phyloP scores from a whole-genome alignment of 2,329 filamentous ascomycete genomes.

The Apiospora marii region DNA sequence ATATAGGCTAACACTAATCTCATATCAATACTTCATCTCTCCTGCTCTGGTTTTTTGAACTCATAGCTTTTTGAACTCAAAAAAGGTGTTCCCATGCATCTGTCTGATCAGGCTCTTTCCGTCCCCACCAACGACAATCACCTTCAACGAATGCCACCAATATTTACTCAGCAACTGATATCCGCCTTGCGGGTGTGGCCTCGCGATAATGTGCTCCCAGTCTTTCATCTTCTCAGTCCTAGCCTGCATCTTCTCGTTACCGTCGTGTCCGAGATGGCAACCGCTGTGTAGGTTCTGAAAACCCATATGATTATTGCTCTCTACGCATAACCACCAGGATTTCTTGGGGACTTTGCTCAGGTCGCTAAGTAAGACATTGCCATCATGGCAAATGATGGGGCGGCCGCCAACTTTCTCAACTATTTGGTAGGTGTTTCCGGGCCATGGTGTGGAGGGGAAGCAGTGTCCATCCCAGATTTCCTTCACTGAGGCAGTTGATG shows the following conservation, averaged over 20 bases:
- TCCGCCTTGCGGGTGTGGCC: slow-evolving; percentile 21
- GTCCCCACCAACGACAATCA: slow-evolving; percentile 19
- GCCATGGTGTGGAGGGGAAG: neutral
- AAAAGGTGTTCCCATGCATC: slow-evolving; percentile 17
- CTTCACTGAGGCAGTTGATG: too few species aligned
- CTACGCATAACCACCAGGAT: neutral
- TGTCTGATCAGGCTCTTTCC: slow-evolving; percentile 23
- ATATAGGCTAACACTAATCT: too few species aligned
- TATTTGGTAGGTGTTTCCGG: slow-evolving; percentile 2
- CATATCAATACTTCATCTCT: too few species aligned
- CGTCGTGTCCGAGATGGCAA: slow-evolving; percentile 24
- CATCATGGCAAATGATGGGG: neutral
- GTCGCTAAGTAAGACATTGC: neutral
- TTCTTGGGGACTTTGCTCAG: neutral
- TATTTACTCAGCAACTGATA: slow-evolving; percentile 25
- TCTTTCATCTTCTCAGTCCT: neutral
- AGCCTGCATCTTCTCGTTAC: neutral
- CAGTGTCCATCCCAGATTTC: neutral
- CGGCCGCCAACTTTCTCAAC: neutral
- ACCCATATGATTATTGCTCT: slow-evolving; percentile 1
- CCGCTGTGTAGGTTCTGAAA: slow-evolving; percentile 16
- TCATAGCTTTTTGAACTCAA: slow-evolving; percentile 22
- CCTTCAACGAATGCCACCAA: slow-evolving; percentile 22
- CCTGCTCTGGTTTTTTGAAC: too few species aligned
- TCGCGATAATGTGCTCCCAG: slow-evolving; percentile 25